Evolutionary conservation across 1,139 yeast species (phyloP), one percentile per base, ranked within the genome.

Genomic region (Lodderomyces parapsilosis): DNA sequence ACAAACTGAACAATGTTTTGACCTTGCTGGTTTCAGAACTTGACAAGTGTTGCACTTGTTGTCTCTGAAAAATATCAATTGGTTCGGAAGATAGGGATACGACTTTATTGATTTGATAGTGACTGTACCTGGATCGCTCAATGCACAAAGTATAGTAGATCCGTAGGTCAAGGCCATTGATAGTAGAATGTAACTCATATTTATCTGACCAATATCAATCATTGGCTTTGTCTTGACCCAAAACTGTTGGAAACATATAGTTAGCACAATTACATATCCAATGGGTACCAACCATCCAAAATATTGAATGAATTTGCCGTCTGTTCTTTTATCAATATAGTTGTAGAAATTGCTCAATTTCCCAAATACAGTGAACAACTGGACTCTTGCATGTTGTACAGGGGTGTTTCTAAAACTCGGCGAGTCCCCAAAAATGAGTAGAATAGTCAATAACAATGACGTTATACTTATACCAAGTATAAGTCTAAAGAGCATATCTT

Each of bases 1-100:
- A 60, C 98, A 93, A 10, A 76, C 70, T 3, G 84, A 73, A 59
- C 99, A 93, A 62, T 93, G 99, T 57, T 88, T 90, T 9, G 96
- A 86, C 38, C 99, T 66, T 0, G 98, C 96, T 0, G 95, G 91
- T 53, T 89, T 91, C 5, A 63, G 58, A n/a, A 74, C 53, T 2
- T 70, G 62, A 59, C 99, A 93, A 0, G 97, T 87, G 4, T 61
- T 44, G 50, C 78, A 72, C 3, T 43, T 41, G 38, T 59, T 60
- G 25, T 59, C 64, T 7, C 74, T 66, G 55, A 77, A 77, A 60
- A 76, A 89, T 18, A 88, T 74, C 31, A 88, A 60, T 15, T 74
- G 68, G 59, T 90, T 90, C 19, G 48, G 43, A 1, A 22, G 27
- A 18, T 36, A 48, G 1, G 38, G 40, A 30, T 48, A 48, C 9